Percentiles rank a stretch among this genome's conserved stretches.
Evolutionary conservation across 345 rosid species (phyloP).

Genomic region (Eucalyptus marginata): DNA sequence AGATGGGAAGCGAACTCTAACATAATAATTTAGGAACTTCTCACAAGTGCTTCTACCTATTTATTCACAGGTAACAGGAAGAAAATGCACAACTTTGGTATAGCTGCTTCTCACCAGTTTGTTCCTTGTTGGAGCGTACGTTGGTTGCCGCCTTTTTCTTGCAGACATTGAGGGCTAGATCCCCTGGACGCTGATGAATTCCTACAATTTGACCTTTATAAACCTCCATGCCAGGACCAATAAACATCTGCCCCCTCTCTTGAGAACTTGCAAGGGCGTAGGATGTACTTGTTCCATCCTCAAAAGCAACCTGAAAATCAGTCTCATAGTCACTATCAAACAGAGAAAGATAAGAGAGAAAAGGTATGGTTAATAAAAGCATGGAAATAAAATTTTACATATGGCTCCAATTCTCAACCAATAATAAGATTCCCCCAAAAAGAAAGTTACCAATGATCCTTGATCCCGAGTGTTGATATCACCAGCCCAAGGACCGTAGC

Average conservation of each 20-base stretch:
- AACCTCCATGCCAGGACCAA: conserved; percentile 71
- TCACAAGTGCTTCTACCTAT: not conserved
- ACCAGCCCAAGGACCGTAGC: conserved; percentile 93
- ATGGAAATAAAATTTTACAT: not conserved
- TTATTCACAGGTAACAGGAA: not conserved
- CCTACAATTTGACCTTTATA: conserved; percentile 93
- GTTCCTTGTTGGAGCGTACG: conserved; percentile 84
- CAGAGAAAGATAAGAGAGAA: not conserved
- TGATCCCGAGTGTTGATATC: conserved; percentile 79
- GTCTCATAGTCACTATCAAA: not conserved
- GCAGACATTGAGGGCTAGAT: conserved; percentile 78
- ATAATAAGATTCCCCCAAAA: not conserved
- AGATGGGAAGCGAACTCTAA: not conserved
- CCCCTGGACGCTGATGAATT: conserved; percentile 90
- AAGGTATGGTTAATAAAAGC: not conserved
- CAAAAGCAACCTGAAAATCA: conserved; percentile 70
- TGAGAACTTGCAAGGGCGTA: conserved; percentile 82
- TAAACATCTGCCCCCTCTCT: conserved; percentile 93
- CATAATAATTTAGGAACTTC: not conserved
- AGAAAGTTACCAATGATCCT: conserved; percentile 76
- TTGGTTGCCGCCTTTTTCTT: conserved; percentile 96
- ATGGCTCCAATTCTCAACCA: not conserved
- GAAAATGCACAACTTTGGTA: not conserved
- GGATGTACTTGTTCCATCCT: conserved; percentile 77
- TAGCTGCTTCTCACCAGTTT: conserved; percentile 37